phyloP scores from a whole-genome alignment of 495 filamentous ascomycete genomes.

The Xanthoparmelia taractica region DNA sequence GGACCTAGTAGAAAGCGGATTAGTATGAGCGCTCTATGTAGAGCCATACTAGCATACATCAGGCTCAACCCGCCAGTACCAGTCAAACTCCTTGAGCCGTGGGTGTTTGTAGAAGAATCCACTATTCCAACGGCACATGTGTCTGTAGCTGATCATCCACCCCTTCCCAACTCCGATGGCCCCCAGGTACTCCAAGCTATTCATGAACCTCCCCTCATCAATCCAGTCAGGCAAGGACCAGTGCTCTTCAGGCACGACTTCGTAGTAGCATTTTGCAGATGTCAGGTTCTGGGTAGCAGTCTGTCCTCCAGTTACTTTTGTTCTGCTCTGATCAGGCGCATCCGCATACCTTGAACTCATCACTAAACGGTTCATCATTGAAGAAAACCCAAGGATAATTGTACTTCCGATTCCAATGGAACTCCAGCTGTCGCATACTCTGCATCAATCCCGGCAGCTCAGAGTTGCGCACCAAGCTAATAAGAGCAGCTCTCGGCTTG shows the following conservation, averaged over 20 bases:
- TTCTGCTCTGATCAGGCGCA: not conserved
- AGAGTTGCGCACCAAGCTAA: conserved; percentile 33
- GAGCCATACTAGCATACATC: conserved; percentile 40
- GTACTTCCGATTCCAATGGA: conserved; percentile 34
- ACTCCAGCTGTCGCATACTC: conserved; percentile 36
- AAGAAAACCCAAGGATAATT: conserved; percentile 37
- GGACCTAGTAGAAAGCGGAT: conserved; percentile 14
- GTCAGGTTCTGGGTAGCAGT: conserved; percentile 32
- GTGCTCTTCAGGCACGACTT: conserved; percentile 40
- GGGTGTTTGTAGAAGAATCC: conserved; percentile 83
- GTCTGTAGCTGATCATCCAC: conserved; percentile 54
- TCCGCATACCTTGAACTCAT: conserved; percentile 32
- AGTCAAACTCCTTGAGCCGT: conserved; percentile 59
- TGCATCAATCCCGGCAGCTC: conserved; percentile 33
- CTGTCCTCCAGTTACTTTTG: conserved; percentile 15
- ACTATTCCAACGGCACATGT: conserved; percentile 89
- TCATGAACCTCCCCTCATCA: conserved; percentile 49
- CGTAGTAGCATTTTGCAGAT: conserved; percentile 31
- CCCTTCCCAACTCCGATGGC: conserved; percentile 48
- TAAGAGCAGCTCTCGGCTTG: conserved; percentile 30
- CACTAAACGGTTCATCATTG: conserved; percentile 35
- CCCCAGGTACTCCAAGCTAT: conserved; percentile 44
- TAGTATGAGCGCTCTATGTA: conserved; percentile 36
- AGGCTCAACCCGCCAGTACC: conserved; percentile 86
- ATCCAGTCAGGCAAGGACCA: conserved; percentile 48